Evolutionary conservation across 495 filamentous ascomycete genomes (phyloP), one percentile per base, ranked within the genome.

Genomic region (Neurospora sp.): DNA sequence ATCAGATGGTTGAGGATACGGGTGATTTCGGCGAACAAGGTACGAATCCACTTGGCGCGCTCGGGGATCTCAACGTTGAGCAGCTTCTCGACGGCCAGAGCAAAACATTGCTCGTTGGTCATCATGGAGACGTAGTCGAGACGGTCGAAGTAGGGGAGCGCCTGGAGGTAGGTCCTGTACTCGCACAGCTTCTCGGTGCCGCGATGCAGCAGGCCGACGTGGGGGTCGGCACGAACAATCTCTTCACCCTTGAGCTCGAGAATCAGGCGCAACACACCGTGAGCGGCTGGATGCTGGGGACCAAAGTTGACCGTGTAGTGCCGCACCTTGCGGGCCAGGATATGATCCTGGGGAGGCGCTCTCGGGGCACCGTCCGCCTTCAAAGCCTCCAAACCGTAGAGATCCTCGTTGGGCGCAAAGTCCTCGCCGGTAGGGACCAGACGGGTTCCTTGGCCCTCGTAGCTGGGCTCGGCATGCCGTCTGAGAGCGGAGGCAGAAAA

Each of bases 241-340:
- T 98, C 93, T 83, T 99, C 96, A 78, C 96, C 96, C 84, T 93
- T 98, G 77, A 99, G 87, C 80, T 99, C 96, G 78, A 98, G 88
- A 87, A 99, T 99, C 83, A 99, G 85, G 22, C 96, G 92, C 78
- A 99, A 84, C 90, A 99, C 96, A 79, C 96, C 96, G 87, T 99
- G 96, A 72, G 96, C 96, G 78, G 96, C 96, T 44, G 96, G 96
- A 85, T 99, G 96, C 87, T 99, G 96, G 74, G 96, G 96, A 76
- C 96, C 96, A 78, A 99, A 99, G 86, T 99, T 99, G 86, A 99
- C 95, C 6, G 96, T 99, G 85, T 99, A 99, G 82, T 99, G 96
- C 76, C 96, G 88, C 75, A 98, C 93, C 87, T 97, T 98, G 79
- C 96, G 90, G 73, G 81, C 78, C 27, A 65, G 27, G 27, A 65